phyloP scores from a whole-genome alignment of 2,329 filamentous ascomycete genomes.

The Trichoderma endophyticum region DNA sequence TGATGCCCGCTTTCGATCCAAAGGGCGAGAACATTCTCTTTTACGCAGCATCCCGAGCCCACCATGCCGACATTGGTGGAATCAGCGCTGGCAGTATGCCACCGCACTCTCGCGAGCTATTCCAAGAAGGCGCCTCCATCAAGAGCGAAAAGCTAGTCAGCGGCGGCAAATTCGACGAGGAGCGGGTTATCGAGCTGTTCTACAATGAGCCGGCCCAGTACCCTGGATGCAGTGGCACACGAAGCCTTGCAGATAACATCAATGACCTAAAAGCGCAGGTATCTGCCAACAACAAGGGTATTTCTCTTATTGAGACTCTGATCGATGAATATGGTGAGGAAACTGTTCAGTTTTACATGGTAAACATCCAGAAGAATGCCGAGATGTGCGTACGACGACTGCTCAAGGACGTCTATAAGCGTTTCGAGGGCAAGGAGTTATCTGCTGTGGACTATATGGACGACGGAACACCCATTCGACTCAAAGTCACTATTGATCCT shows the following conservation, averaged over 20 bases:
- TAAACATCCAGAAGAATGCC: constrained; percentile 74
- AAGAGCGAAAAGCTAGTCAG: constrained; percentile 69
- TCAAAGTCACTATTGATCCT: constrained; percentile 71
- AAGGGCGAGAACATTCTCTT: constrained; percentile 69
- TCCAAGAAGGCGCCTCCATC: constrained; percentile 61
- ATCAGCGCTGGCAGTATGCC: constrained; percentile 81
- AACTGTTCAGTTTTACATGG: constrained; percentile 82
- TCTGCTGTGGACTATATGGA: constrained; percentile 79
- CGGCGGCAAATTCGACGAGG: constrained; percentile 73
- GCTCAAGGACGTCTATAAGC: constrained; percentile 65
- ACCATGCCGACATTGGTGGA: constrained; percentile 83
- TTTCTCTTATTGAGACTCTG: constrained; percentile 71
- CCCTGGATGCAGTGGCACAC: constrained; percentile 72
- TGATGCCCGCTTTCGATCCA: constrained; percentile 71
- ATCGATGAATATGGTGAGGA: constrained; percentile 76
- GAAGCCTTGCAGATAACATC: constrained; percentile 76
- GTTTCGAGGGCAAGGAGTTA: constrained; percentile 68
- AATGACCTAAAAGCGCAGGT: constrained; percentile 82
- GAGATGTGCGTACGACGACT: constrained; percentile 71
- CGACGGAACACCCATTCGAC: constrained; percentile 71
- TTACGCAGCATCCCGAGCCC: constrained; percentile 75
- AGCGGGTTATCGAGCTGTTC: constrained; percentile 68
- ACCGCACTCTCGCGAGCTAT: constrained; percentile 63
- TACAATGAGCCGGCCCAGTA: constrained; percentile 71
- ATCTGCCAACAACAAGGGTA: constrained; percentile 80